Percentiles rank a stretch among this genome's conserved stretches.
Conservation (phyloP, 1,139 yeast species). For the Yarrowia galli region DNA sequence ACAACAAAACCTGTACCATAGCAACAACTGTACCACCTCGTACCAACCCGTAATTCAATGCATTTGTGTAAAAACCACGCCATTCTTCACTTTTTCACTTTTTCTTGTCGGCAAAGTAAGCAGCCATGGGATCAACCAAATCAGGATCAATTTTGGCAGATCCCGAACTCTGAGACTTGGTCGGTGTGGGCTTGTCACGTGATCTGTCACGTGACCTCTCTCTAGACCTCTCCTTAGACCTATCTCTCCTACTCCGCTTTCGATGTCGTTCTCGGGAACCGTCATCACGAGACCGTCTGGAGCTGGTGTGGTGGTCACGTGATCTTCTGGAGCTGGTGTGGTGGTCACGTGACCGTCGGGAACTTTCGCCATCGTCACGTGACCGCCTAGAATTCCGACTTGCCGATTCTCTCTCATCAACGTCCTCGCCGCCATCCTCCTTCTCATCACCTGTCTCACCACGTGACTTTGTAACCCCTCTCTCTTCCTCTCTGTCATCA, state of each 20-base stretch:
- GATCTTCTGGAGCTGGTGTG: background rate
- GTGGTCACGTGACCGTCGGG: background rate
- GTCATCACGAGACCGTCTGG: constrained; percentile 3
- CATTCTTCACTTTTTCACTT: too few relatives aligned
- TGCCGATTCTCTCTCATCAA: too few relatives aligned
- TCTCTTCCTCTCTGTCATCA: background rate
- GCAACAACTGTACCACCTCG: too few relatives aligned
- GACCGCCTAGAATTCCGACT: background rate
- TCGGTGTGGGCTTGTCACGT: background rate
- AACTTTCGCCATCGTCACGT: background rate
- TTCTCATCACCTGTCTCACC: too few relatives aligned
- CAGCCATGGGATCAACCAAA: constrained; percentile 39
- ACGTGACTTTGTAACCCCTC: too few relatives aligned
- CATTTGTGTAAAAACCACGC: too few relatives aligned
- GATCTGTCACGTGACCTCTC: background rate
- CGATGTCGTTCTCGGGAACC: background rate
- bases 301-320: background rate
- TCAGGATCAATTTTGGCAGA: constrained; percentile 38
- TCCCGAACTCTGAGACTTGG: background rate
- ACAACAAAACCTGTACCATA: too few relatives aligned
- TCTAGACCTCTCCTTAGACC: background rate
- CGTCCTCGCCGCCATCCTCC: too few relatives aligned
- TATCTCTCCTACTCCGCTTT: background rate
- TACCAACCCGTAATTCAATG: too few relatives aligned
- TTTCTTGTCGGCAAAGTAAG: constrained; percentile 35